These are phyloP conservation scores for Eucalyptus coolabah DNA, from an alignment of 345 rosid species.

Conservation along the genomic window DNA sequence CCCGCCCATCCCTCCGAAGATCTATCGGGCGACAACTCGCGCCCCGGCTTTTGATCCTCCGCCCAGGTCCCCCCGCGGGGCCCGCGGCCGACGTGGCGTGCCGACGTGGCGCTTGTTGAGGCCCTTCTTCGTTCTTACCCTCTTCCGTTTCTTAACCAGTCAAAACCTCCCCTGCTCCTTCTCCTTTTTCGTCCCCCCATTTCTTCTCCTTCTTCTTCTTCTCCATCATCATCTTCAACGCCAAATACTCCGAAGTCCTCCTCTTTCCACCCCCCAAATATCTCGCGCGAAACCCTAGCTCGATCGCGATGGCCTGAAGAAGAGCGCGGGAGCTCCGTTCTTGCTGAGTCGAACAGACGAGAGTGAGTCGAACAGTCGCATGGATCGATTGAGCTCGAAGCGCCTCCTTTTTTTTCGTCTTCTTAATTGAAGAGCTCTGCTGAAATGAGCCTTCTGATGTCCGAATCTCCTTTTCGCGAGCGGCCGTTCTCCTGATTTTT, in stretches of 20 bases:
- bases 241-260: not conserved
- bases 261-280: rapidly evolving
- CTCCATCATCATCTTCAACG: not conserved
- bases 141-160: conserved; percentile 9
- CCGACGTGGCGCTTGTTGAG: not conserved
- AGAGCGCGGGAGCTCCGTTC: not conserved
- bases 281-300: not conserved
- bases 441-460: not conserved
- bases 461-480: not conserved
- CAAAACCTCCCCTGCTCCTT: not conserved
- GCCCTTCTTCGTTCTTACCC: not conserved
- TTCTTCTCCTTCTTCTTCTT: not conserved
- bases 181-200: not conserved
- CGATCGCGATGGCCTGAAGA: not conserved
- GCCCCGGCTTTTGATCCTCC: conserved; percentile 17
- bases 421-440: not conserved
- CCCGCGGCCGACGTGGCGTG: not conserved
- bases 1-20: not conserved
- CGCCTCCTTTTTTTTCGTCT: not conserved
- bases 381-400: not conserved
- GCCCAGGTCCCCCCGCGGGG: not conserved
- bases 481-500: not conserved
- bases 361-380: not conserved
- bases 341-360: not conserved
- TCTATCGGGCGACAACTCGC: not conserved